phyloP scores from a whole-genome alignment of 2,329 filamentous ascomycete species.

The Fonsecaea nubica region DNA sequence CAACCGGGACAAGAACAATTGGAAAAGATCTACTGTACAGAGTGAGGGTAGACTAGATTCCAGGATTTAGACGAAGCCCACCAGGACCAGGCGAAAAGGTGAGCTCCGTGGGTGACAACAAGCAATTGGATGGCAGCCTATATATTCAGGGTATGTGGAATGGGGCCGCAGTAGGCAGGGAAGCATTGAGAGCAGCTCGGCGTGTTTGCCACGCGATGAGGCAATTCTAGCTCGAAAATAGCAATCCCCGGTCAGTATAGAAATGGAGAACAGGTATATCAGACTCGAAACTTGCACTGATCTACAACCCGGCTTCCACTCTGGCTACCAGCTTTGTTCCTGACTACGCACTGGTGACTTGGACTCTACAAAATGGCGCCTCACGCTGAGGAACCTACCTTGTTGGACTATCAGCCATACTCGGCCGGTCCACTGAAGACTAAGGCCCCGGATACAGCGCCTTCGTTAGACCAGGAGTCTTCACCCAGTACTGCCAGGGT shows the following conservation, averaged over 20 bases:
- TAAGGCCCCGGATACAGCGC: background rate
- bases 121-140: background rate
- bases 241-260: background rate
- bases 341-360: background rate
- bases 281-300: background rate
- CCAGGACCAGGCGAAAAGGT: background rate
- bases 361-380: constrained; percentile 22
- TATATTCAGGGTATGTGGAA: background rate
- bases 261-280: background rate
- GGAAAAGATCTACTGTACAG: background rate
- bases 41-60: background rate
- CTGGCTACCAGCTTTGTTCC: background rate
- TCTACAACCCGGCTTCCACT: background rate
- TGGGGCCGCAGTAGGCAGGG: background rate
- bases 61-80: background rate
- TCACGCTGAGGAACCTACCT: constrained; percentile 27
- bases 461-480: background rate
- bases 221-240: constrained; percentile 21
- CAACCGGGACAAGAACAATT: background rate
- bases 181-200: background rate
- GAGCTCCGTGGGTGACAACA: background rate
- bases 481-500: background rate
- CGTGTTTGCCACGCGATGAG: constrained; percentile 19
- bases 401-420: constrained; percentile 11
- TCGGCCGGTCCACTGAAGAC: constrained; percentile 1